Conservation (phyloP, 2,329 filamentous ascomycete genomes). For the Aspergillus sergii region DNA sequence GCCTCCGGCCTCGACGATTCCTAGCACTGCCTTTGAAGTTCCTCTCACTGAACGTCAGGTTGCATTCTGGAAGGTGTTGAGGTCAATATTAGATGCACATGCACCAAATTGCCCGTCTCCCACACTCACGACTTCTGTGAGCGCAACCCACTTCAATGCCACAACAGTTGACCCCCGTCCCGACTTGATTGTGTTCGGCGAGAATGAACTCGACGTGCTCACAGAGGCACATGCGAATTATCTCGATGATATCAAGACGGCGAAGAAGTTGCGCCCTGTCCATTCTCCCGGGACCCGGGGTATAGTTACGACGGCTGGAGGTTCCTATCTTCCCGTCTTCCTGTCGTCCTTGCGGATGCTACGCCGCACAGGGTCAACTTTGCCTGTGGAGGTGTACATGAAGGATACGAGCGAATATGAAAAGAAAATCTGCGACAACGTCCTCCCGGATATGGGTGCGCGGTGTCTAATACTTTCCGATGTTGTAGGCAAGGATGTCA, state of each 20-base stretch:
- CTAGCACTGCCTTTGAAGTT: slow-evolving; percentile 37
- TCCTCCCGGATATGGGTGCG: slow-evolving; percentile 46
- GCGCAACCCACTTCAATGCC: slow-evolving; percentile 33
- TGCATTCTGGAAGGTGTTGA: slow-evolving; percentile 40
- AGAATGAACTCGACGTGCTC: slow-evolving; percentile 38
- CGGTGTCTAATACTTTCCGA: slow-evolving; percentile 48
- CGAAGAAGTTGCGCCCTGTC: slow-evolving; percentile 32
- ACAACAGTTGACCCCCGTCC: slow-evolving; percentile 33
- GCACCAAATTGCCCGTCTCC: slow-evolving; percentile 35
- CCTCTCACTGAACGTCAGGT: slow-evolving; percentile 39
- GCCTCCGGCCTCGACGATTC: slow-evolving; percentile 34
- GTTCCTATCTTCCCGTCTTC: slow-evolving; percentile 53
- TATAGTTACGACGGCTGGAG: slow-evolving; percentile 55
- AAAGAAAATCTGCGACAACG: slow-evolving; percentile 40
- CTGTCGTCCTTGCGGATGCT: slow-evolving; percentile 56
- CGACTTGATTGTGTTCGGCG: slow-evolving; percentile 38
- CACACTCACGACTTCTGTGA: slow-evolving; percentile 25
- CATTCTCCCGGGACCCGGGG: slow-evolving; percentile 47
- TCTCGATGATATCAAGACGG: slow-evolving; percentile 36
- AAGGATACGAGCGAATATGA: slow-evolving; percentile 45
- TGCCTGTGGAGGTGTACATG: slow-evolving; percentile 53
- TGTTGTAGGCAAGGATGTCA: slow-evolving; percentile 40
- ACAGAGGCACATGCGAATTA: slow-evolving; percentile 45
- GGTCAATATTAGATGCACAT: slow-evolving; percentile 37
- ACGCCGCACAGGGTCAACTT: slow-evolving; percentile 51